Base-by-base conservation (phyloP, 2,329 filamentous ascomycete genomes). In the Sarocladium oryzae region DNA sequence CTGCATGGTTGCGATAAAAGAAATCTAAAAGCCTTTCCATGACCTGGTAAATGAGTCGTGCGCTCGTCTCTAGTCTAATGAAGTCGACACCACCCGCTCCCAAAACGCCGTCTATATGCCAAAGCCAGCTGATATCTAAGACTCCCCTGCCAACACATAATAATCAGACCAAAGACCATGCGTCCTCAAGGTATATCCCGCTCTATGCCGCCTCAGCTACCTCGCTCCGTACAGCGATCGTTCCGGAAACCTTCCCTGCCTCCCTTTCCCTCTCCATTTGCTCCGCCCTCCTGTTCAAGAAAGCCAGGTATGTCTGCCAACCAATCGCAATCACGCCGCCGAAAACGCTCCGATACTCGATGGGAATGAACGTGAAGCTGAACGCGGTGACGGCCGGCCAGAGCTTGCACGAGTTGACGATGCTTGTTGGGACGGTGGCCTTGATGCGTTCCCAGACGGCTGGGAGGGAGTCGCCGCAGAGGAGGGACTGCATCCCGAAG, bases 231-330 rank as follows among this genome's bases (percentile, higher is more conserved):
- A 23, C 24, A 15, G 16, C 28, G 4, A 48, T 20, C 20, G 26
- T 18, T 11, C n/a, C 33, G 23, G 26, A 45, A 11, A 13, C 28
- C 13, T 7, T 30, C 28, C 16, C 24, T 9, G 32, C 51, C 13
- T 33, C 30, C 28, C 16, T 40, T 8, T 54, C 51, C 9, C 43
- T 70, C 56, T 81, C 77, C 58, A 75, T 51, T 23, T 54, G 33
- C 65, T 89, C 88, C 2, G 88, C 88, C 55, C 74, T 73, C 60
- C 85, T 78, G 61, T 95, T 95, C 61, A 95, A 67, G 66, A 83
- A 87, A 58, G 84, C 88, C 59, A 96, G 63, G 73, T 96, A 96
- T 1, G 89, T 90, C 77, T 96, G 91, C 91, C 91, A 96, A 0
- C 87, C 88, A 49, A 96, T 85, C 1, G 89, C 88, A 56, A 95